phyloP scores from a whole-genome alignment of 1,284 basidiomycete species.

The Amylostereum areolatum region DNA sequence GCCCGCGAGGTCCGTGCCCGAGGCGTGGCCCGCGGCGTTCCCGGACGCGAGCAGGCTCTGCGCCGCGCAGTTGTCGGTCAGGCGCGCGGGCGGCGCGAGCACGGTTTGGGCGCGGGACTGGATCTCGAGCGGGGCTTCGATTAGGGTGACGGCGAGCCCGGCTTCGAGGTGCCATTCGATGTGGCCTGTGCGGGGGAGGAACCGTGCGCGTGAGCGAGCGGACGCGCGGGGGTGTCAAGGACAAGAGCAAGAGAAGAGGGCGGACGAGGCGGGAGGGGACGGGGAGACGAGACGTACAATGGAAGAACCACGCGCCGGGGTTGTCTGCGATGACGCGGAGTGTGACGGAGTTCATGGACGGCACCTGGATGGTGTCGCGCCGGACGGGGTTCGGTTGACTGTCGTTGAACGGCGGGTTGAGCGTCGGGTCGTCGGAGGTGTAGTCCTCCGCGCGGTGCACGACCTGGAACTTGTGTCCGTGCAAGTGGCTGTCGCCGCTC shows the following conservation, averaged over 20 bases:
- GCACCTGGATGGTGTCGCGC: slow-evolving; percentile 73
- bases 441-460: slow-evolving; percentile 70
- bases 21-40: slow-evolving; percentile 75
- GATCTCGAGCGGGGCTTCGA: slow-evolving; percentile 67
- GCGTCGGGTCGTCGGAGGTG: slow-evolving; percentile 65
- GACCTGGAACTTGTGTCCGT: slow-evolving; percentile 81
- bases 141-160: slow-evolving; percentile 72
- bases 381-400: slow-evolving; percentile 80
- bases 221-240: too few relatives aligned
- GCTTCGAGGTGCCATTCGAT: slow-evolving; percentile 80
- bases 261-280: too few relatives aligned
- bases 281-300: slow-evolving; percentile 45
- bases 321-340: slow-evolving; percentile 74
- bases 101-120: slow-evolving; percentile 38
- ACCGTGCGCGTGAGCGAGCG: background rate
- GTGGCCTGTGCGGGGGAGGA: slow-evolving; percentile 42
- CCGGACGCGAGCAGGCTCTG: slow-evolving; percentile 58
- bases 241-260: background rate
- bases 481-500: slow-evolving; percentile 60
- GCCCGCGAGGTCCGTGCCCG: slow-evolving; percentile 57
- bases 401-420: slow-evolving; percentile 80
- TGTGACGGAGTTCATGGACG: slow-evolving; percentile 53
- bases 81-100: slow-evolving; percentile 44
- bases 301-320: slow-evolving; percentile 81
- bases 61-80: slow-evolving; percentile 65